phyloP scores from a whole-genome alignment of 345 rosid species.

The Gossypium mustelinum region DNA sequence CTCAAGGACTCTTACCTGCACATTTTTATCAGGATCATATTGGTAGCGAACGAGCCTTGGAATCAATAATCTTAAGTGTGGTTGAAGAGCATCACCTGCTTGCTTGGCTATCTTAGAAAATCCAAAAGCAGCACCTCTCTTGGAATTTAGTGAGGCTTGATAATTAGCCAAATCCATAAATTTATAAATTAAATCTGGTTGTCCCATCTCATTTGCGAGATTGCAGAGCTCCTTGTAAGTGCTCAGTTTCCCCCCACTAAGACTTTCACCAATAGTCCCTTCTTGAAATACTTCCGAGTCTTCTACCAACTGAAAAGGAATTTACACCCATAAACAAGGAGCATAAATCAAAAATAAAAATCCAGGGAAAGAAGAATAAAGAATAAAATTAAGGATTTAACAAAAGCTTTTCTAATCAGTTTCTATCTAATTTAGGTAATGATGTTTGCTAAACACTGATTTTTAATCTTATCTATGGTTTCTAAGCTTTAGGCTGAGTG shows the following conservation, averaged over 20 bases:
- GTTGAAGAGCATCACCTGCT: conserved; percentile 97
- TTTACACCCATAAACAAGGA: conserved; percentile 8
- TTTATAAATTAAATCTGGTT: conserved; percentile 91
- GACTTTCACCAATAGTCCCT: conserved; percentile 81
- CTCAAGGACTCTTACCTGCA: conserved; percentile 57
- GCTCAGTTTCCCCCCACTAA: conserved; percentile 82
- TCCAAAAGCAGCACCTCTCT: conserved; percentile 98
- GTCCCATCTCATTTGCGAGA: conserved; percentile 99
- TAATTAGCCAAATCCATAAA: conserved; percentile 98
- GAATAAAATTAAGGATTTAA: not conserved
- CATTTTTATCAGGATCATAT: conserved; percentile 95
- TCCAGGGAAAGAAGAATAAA: conserved; percentile 5
- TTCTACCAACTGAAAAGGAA: conserved; percentile 61
- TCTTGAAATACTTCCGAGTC: conserved; percentile 95
- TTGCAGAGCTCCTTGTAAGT: conserved; percentile 94
- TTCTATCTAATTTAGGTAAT: not conserved
- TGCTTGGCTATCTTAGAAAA: conserved; percentile 95
- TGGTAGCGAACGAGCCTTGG: conserved; percentile 92
- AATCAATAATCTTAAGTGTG: conserved; percentile 69
- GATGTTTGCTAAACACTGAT: not conserved
- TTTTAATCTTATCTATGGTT: not conserved
- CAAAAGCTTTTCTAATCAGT: not conserved
- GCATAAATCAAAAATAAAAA: not conserved
- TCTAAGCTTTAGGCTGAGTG: not conserved
- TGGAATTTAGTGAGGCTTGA: conserved; percentile 82